A percentile compares a stretch with the other conserved stretches of the same genome.
Evolutionary conservation across 2,329 filamentous ascomycete species (phyloP).

Genomic region (Pseudopyrenochaeta lycopersici): DNA sequence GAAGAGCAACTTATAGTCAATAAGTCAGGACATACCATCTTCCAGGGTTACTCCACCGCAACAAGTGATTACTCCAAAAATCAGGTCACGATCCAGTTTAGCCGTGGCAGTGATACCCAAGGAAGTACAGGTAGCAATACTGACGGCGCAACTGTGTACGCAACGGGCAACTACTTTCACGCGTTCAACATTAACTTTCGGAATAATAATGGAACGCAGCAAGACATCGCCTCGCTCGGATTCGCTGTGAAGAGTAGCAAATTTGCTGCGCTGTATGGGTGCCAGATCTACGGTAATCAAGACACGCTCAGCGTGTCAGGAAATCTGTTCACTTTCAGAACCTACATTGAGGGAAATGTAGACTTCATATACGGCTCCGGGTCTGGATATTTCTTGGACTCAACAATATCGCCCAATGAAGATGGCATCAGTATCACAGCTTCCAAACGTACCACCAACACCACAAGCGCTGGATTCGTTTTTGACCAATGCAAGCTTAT

Average conservation of each 20-base stretch:
- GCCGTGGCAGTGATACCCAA: slow-evolving; percentile 50
- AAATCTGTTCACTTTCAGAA: slow-evolving; percentile 52
- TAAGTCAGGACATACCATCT: slow-evolving; percentile 51
- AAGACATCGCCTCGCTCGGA: slow-evolving; percentile 51
- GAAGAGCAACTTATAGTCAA: slow-evolving; percentile 51
- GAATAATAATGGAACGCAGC: slow-evolving; percentile 49
- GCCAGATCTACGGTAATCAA: slow-evolving; percentile 51
- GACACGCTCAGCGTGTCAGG: slow-evolving; percentile 51
- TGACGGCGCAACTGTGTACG: slow-evolving; percentile 52
- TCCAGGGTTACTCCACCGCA: slow-evolving; percentile 50
- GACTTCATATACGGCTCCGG: slow-evolving; percentile 58
- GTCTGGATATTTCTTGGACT: slow-evolving; percentile 55
- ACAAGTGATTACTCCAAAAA: slow-evolving; percentile 50
- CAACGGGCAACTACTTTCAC: slow-evolving; percentile 52
- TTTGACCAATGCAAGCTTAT: slow-evolving; percentile 49
- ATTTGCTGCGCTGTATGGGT: slow-evolving; percentile 50
- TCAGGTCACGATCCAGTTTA: slow-evolving; percentile 48
- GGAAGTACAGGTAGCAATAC: slow-evolving; percentile 45
- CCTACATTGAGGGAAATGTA: slow-evolving; percentile 52
- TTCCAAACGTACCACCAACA: slow-evolving; percentile 51
- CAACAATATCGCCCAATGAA: slow-evolving; percentile 48
- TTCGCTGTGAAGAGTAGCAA: slow-evolving; percentile 55
- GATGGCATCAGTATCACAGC: slow-evolving; percentile 50
- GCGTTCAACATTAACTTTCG: slow-evolving; percentile 53
- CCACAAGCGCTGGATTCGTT: slow-evolving; percentile 49